Base-by-base conservation (phyloP, 768 basidiomycete species). In the Phlebiopsis gigantea region DNA sequence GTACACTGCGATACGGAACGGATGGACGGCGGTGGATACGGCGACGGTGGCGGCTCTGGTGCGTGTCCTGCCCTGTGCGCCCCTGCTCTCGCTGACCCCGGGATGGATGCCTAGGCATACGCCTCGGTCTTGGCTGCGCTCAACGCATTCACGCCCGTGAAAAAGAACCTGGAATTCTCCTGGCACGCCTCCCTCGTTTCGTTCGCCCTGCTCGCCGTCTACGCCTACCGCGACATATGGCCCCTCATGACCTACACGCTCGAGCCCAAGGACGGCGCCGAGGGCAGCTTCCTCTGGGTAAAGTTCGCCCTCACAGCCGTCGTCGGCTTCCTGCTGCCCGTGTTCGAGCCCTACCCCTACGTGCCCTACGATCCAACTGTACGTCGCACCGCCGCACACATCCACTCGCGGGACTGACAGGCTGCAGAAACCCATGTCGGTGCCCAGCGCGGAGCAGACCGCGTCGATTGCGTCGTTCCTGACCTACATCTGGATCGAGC, bases 201-300 rank as follows among this genome's bases (percentile, higher is more conserved):
- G 9, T 61, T 83, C n/a, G 68, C 71, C 25, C 72, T 72, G 7
- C 77, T 79, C 60, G 64, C 64, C n/a, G 71, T 82, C 10, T 86
- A 77, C 63, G 67, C 68, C 28, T 83, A 81, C 61, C 76, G 84
- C 24, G 77, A 81, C 61, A 53, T 87, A 4, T 84, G 74, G 64
- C 86, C 85, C n/a, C 61, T 87, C 15, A 66, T 74, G n/a, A 86
- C 83, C 0, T 83, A 73, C 66, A 74, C 72, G 12, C 67, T 74
- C 26, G 42, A 53, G 17, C 81, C 84, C 14, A 57, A 68, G 22
- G 85, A 88, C 61, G 59, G 65, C 5, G 65, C 65, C 1, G 79
- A 79, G 61, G 78, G 80, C 8, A 61, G 65, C 56, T 57, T 81
- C 31, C 66, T 85, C n/a, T 87, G 85, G 84, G 67, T 69, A 5